These are phyloP conservation scores for Russula olivacea DNA, from an alignment of 768 basidiomycete species.

Conservation along the genomic window DNA sequence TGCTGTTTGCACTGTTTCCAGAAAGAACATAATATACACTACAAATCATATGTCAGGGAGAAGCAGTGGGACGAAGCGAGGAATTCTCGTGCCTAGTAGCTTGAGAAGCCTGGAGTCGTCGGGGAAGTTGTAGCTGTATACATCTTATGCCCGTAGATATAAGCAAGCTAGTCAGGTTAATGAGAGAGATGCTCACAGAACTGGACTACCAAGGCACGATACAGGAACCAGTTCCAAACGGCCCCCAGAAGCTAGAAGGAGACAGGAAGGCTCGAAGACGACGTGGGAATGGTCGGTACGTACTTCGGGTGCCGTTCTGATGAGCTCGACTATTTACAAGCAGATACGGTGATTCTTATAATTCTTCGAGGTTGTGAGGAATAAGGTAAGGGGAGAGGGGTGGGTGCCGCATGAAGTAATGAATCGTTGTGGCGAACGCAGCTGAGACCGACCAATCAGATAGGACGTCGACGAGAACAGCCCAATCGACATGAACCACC, in stretches of 20 bases:
- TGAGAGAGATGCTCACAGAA: conserved; percentile 26
- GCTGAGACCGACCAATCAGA: neutral
- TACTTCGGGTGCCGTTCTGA: conserved; percentile 10
- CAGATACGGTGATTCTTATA: neutral
- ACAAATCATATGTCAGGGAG: neutral
- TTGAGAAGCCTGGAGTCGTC: conserved; percentile 1
- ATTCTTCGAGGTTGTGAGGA: neutral
- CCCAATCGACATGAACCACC: neutral
- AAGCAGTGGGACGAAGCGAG: neutral
- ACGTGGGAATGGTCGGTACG: neutral
- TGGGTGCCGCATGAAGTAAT: too few relatives aligned
- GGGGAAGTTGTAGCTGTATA: conserved; percentile 18
- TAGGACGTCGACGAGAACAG: neutral
- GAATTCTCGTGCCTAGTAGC: conserved; percentile 1
- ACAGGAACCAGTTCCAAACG: conserved; percentile 29
- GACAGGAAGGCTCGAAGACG: neutral
- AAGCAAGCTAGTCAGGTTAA: neutral
- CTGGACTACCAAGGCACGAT: conserved; percentile 31
- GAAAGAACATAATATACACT: conserved; percentile 29
- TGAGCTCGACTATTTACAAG: neutral
- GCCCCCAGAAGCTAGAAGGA: conserved; percentile 4
- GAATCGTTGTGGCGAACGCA: too few relatives aligned
- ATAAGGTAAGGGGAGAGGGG: too few relatives aligned
- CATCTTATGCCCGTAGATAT: neutral
- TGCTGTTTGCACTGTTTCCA: conserved; percentile 28